Conservation (phyloP, 768 basidiomycete genomes). For the Leucosporidium creatinivorum region DNA sequence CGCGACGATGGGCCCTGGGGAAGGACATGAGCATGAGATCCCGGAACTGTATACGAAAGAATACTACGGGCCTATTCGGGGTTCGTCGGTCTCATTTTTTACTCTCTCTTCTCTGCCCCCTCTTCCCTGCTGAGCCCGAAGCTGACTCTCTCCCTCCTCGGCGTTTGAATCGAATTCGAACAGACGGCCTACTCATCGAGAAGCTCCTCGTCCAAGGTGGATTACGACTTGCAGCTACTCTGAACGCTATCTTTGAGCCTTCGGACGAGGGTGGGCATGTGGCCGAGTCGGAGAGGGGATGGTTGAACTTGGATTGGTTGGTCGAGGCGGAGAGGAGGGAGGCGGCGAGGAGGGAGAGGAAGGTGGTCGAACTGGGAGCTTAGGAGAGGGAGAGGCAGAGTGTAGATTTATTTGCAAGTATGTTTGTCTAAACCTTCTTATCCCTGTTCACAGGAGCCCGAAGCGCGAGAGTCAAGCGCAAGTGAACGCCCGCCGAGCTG, state of each 20-base stretch:
- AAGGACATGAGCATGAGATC: constrained; percentile 4
- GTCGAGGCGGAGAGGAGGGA: not conserved
- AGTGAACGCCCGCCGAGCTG: too few relatives aligned
- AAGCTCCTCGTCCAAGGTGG: constrained; percentile 74
- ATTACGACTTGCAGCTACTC: constrained; percentile 68
- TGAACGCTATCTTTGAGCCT: constrained; percentile 49
- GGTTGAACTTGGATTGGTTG: not conserved
- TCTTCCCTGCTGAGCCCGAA: constrained; percentile 48
- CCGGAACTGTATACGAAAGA: constrained; percentile 55
- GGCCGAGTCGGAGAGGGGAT: not conserved
- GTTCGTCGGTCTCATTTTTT: constrained; percentile 45
- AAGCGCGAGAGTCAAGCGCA: too few relatives aligned
- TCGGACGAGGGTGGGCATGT: not conserved
- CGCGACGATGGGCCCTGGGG: constrained; percentile 5
- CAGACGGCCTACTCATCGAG: constrained; percentile 63
- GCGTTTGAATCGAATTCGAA: too few relatives aligned
- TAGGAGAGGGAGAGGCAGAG: too few relatives aligned
- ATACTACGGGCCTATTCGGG: constrained; percentile 62
- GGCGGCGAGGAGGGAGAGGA: too few relatives aligned
- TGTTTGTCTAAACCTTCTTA: too few relatives aligned
- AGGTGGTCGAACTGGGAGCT: too few relatives aligned
- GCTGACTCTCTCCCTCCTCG: too few relatives aligned
- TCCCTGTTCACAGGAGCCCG: too few relatives aligned
- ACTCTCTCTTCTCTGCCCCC: constrained; percentile 52
- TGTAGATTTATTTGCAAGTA: too few relatives aligned